Evolutionary conservation across 1,284 basidiomycete genomes (phyloP).

Genomic region (Rhodotorula mucilaginosa): DNA sequence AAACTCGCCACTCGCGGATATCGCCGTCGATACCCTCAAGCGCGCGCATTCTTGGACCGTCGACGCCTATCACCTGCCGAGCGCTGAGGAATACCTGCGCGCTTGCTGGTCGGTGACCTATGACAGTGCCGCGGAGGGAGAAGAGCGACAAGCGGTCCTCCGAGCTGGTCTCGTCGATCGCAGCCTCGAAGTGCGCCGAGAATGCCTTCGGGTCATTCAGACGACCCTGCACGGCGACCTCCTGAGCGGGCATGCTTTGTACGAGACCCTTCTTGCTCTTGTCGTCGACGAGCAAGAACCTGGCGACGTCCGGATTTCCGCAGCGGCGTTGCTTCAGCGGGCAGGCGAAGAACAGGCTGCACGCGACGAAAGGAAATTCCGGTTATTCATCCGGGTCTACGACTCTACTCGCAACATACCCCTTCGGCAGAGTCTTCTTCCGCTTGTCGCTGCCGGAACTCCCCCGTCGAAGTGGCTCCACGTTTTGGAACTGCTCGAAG

Average conservation of each 20-base stretch:
- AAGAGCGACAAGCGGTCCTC: background rate
- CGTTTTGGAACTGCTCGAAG: constrained; percentile 3
- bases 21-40: constrained; percentile 9
- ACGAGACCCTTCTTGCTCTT: background rate
- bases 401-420: constrained; percentile 23
- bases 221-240: background rate
- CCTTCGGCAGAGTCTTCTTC: constrained; percentile 31
- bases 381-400: background rate
- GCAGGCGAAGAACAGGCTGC: background rate
- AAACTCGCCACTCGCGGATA: background rate
- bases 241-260: background rate
- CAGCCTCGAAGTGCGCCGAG: constrained; percentile 30
- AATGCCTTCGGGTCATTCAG: constrained; percentile 9
- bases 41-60: constrained; percentile 3
- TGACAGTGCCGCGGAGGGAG: background rate
- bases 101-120: constrained; percentile 19
- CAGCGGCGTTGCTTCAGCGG: constrained; percentile 9
- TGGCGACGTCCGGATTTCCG: constrained; percentile 23
- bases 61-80: constrained; percentile 23
- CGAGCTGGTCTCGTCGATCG: constrained; percentile 11
- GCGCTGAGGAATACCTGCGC: constrained; percentile 31
- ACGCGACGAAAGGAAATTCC: background rate
- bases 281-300: constrained; percentile 8
- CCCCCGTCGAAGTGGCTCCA: background rate
- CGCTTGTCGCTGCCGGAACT: constrained; percentile 19